These are phyloP conservation scores for Nyssa sinensis DNA, from an alignment of 148 eudicot genomes.

Conservation along the genomic window DNA sequence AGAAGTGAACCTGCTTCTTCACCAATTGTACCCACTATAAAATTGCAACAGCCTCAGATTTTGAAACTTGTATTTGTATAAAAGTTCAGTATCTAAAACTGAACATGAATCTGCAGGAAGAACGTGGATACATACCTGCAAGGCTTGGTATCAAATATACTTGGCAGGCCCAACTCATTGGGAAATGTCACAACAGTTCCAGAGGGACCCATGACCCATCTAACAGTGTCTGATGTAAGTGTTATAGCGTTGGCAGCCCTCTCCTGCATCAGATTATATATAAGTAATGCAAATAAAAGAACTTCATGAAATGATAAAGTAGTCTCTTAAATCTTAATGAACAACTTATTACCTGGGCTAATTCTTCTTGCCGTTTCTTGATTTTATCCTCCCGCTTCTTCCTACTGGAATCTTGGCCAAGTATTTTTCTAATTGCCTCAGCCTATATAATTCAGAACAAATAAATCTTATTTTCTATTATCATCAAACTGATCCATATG, in stretches of 20 bases:
- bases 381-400: slow-evolving; percentile 51
- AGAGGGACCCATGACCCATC: slow-evolving; percentile 47
- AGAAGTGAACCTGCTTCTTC: background rate
- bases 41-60: background rate
- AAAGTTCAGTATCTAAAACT: background rate
- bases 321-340: background rate
- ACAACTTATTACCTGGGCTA: slow-evolving; percentile 40
- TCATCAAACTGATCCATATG: background rate
- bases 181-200: slow-evolving; percentile 52
- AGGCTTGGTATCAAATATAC: slow-evolving; percentile 40
- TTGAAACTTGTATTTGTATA: background rate
- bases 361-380: slow-evolving; percentile 46
- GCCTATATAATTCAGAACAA: slow-evolving; percentile 27
- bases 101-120: background rate
- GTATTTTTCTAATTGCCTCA: slow-evolving; percentile 57
- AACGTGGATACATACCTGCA: slow-evolving; percentile 33
- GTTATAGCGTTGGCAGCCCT: slow-evolving; percentile 34
- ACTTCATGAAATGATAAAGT: background rate
- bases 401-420: slow-evolving; percentile 56
- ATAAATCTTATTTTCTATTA: background rate
- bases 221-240: slow-evolving; percentile 37
- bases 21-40: background rate
- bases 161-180: slow-evolving; percentile 46
- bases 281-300: slow-evolving; percentile 1
- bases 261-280: slow-evolving; percentile 35